These are phyloP conservation scores for Pinus taeda DNA, from an alignment of 75 land plant species.

Conservation along the genomic window DNA sequence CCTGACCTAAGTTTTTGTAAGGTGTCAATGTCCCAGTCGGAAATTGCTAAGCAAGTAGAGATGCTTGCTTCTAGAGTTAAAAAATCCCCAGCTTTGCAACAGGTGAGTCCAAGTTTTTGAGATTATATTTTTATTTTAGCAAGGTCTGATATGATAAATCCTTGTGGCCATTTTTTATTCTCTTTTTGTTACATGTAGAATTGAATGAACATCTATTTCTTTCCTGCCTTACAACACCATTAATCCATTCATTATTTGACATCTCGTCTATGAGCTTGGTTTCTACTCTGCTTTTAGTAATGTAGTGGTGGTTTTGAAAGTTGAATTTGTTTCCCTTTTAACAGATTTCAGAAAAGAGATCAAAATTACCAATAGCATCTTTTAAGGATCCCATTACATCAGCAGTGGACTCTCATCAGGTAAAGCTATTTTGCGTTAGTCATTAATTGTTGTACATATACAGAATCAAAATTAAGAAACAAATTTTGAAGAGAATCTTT, in stretches of 20 bases:
- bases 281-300: background rate
- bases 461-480: too few species aligned
- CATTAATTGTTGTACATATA: background rate
- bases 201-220: background rate
- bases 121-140: background rate
- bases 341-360: conserved; percentile 72
- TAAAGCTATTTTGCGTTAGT: conserved; percentile 7
- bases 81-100: conserved; percentile 39
- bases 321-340: background rate
- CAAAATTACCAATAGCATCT: conserved; percentile 82
- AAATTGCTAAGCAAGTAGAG: conserved; percentile 56
- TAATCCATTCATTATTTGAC: background rate
- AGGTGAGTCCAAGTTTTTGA: conserved; percentile 40
- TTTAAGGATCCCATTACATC: conserved; percentile 76
- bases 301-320: background rate
- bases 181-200: background rate
- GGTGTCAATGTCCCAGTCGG: conserved; percentile 39
- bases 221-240: background rate
- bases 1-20: conserved; percentile 37
- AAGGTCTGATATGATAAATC: background rate
- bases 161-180: background rate
- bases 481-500: too few species aligned
- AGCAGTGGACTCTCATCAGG: conserved; percentile 77
- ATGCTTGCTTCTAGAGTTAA: conserved; percentile 41
- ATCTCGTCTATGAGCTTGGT: background rate